These are phyloP conservation scores for Phaeosphaeriaceae sp. DNA, from an alignment of 2,329 filamentous ascomycete species.

Conservation along the genomic window DNA sequence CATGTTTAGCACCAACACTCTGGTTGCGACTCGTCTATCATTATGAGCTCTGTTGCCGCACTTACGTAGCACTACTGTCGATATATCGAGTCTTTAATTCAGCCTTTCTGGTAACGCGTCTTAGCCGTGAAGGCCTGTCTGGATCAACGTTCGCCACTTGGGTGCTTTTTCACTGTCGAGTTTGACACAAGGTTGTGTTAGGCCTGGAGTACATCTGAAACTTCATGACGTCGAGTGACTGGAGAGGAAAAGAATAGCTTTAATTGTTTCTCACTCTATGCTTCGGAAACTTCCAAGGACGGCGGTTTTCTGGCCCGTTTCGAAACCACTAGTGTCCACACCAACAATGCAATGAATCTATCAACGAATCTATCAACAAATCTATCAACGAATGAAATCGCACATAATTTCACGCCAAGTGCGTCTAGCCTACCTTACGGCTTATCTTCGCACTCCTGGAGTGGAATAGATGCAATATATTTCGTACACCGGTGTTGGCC, in stretches of 20 bases:
- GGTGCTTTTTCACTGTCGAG: too few species aligned
- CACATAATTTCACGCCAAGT: constrained; percentile 8
- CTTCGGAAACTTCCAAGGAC: constrained; percentile 4
- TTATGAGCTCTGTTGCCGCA: too few species aligned
- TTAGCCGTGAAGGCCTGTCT: too few species aligned
- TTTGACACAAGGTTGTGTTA: too few species aligned
- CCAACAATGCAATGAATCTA: constrained; percentile 4
- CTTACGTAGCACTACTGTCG: neutral
- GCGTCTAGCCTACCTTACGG: constrained; percentile 12
- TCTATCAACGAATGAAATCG: constrained; percentile 9
- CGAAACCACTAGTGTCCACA: constrained; percentile 19
- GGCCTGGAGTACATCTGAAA: too few species aligned
- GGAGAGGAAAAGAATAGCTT: neutral
- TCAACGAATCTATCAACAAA: constrained; percentile 21
- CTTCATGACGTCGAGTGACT: too few species aligned
- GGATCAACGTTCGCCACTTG: too few species aligned
- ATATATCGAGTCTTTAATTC: too few species aligned
- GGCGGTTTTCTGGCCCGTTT: constrained; percentile 13
- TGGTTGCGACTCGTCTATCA: constrained; percentile 4
- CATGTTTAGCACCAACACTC: constrained; percentile 4
- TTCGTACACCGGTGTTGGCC: constrained; percentile 25
- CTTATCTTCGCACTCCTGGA: constrained; percentile 19
- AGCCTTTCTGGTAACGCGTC: too few species aligned
- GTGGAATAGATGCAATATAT: constrained; percentile 37
- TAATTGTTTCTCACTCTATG: neutral